A percentile compares a stretch with the other conserved stretches of the same genome.
phyloP scores from a whole-genome alignment of 208 protist genomes.

The Acanthamoeba triangularis region DNA sequence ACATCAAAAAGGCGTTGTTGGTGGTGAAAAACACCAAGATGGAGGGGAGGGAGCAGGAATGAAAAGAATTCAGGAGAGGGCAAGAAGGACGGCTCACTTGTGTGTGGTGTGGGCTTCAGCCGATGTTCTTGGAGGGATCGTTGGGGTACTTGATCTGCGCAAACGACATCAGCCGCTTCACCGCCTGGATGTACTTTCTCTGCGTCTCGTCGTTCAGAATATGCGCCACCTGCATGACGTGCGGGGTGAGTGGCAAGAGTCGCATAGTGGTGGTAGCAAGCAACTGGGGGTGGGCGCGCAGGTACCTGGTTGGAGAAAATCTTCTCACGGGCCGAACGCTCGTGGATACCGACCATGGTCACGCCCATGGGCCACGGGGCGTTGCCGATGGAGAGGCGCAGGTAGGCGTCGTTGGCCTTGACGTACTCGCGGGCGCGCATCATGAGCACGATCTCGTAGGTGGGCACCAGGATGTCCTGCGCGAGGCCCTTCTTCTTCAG shows the following conservation, averaged over 20 bases:
- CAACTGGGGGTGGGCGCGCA: no score
- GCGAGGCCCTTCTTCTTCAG: conserved; percentile 6
- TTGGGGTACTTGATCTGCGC: conserved; percentile 41
- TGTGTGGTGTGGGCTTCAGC: no score
- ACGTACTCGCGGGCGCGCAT: conserved; percentile 63
- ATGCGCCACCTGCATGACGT: conserved; percentile 61
- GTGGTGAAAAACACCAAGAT: no score
- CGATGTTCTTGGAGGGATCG: conserved; percentile 57
- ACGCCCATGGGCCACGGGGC: conserved; percentile 92
- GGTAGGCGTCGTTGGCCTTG: conserved; percentile 89
- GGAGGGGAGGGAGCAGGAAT: no score
- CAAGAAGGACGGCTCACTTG: no score
- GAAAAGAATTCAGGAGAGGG: no score
- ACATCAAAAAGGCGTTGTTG: no score
- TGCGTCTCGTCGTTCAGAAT: conserved; percentile 91
- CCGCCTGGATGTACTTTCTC: conserved; percentile 88
- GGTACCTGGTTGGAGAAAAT: conserved; percentile 88
- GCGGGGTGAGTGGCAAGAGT: background rate
- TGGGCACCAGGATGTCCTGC: conserved; percentile 31
- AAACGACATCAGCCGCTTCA: conserved; percentile 89
- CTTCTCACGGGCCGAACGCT: conserved; percentile 90
- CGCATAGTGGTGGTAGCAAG: background rate
- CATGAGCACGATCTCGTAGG: conserved; percentile 24
- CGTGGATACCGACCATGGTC: conserved; percentile 91
- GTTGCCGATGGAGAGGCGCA: conserved; percentile 89